phyloP scores from a whole-genome alignment of 202 grass and related monocot species.

The Zizania palustris region DNA sequence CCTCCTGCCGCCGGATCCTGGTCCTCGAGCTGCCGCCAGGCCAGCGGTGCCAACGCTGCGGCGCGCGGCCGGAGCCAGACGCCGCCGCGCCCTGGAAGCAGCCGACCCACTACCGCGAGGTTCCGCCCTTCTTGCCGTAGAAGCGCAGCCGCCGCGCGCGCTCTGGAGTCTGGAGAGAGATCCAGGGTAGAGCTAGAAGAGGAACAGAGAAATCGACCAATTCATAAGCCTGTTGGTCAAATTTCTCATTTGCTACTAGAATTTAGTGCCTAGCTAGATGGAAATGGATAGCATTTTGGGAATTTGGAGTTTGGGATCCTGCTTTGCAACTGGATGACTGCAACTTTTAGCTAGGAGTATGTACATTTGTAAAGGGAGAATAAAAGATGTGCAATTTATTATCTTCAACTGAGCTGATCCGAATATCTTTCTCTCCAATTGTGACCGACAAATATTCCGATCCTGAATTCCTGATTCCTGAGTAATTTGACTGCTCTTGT shows the following conservation, averaged over 20 bases:
- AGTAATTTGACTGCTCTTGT: no score
- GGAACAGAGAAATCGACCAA: conserved; percentile 20
- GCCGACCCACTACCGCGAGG: conserved; percentile 25
- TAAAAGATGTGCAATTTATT: conserved; percentile 15
- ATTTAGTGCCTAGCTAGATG: conserved; percentile 12
- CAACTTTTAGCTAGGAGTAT: conserved; percentile 14
- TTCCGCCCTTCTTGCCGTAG: conserved; percentile 54
- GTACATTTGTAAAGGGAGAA: conserved; percentile 44
- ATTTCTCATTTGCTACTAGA: conserved; percentile 17
- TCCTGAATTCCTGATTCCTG: not conserved
- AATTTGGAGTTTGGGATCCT: conserved; percentile 9
- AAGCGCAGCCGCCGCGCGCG: not conserved
- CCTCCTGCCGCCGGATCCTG: conserved; percentile 56
- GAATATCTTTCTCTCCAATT: not conserved
- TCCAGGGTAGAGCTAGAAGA: conserved; percentile 12
- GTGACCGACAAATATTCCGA: not conserved
- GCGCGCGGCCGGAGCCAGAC: conserved; percentile 30
- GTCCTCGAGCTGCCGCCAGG: conserved; percentile 39
- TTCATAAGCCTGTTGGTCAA: conserved; percentile 1
- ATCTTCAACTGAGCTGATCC: not conserved
- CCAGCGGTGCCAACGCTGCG: conserved; percentile 49
- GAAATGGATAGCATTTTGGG: conserved; percentile 11
- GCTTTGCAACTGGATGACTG: not conserved
- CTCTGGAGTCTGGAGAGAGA: conserved; percentile 20
- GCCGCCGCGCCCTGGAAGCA: conserved; percentile 38